phyloP scores from a whole-genome alignment of 441 rosid genomes.

The Pelargonium fulgidum region DNA sequence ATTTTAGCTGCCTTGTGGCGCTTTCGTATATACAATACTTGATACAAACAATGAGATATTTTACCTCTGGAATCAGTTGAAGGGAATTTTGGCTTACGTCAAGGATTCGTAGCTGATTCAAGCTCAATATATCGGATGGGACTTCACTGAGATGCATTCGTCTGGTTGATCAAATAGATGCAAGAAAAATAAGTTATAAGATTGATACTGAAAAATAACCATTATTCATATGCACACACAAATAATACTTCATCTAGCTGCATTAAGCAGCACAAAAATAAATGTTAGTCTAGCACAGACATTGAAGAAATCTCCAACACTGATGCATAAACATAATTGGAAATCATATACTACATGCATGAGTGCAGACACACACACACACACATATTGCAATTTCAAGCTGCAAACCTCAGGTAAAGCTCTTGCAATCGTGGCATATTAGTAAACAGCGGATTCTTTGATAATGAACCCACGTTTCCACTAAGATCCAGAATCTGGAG shows the following conservation, averaged over 20 bases:
- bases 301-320: background rate
- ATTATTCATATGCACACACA: constrained; percentile 1
- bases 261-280: constrained; percentile 3
- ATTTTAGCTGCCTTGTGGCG: background rate
- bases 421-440: constrained; percentile 59
- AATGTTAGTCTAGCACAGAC: constrained; percentile 15
- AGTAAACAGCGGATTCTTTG: constrained; percentile 56
- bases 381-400: constrained; percentile 14
- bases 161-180: constrained; percentile 27
- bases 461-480: constrained; percentile 51
- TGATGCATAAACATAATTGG: background rate
- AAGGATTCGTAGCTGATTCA: constrained; percentile 53
- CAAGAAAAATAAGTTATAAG: background rate
- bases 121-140: constrained; percentile 55
- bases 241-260: background rate
- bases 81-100: constrained; percentile 75
- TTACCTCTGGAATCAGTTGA: constrained; percentile 65
- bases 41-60: background rate
- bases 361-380: constrained; percentile 6
- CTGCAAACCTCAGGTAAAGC: constrained; percentile 77
- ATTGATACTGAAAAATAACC: background rate
- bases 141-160: constrained; percentile 59
- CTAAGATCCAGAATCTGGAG: constrained; percentile 81
- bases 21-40: background rate
- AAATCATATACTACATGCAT: background rate